These are phyloP conservation scores for Bacidia rubella DNA, from an alignment of 495 filamentous ascomycete species.

Conservation along the genomic window DNA sequence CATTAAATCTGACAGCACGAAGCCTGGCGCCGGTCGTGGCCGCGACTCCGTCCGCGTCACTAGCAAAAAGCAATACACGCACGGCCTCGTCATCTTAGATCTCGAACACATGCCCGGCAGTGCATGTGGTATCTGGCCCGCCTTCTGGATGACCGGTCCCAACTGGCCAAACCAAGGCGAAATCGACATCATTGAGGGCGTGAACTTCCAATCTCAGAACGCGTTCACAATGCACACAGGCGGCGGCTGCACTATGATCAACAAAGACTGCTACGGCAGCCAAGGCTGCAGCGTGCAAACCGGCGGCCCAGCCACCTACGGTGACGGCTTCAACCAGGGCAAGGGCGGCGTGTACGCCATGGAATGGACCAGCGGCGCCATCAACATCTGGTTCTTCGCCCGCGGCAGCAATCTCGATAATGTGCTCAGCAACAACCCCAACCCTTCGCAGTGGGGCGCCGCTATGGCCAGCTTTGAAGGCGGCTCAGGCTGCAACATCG, in stretches of 20 bases:
- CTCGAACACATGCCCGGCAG: conserved; percentile 62
- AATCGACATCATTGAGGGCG: conserved; percentile 86
- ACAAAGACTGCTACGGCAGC: conserved; percentile 30
- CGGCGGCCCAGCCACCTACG: conserved; percentile 30
- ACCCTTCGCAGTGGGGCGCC: conserved; percentile 49
- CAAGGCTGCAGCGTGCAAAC: conserved; percentile 28
- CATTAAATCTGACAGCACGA: conserved; percentile 36
- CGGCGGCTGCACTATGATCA: conserved; percentile 15
- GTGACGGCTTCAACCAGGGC: conserved; percentile 55
- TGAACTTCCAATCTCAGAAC: conserved; percentile 53
- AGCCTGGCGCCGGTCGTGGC: conserved; percentile 29
- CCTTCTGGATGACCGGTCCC: conserved; percentile 36
- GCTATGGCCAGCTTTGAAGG: conserved; percentile 52
- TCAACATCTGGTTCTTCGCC: conserved; percentile 72
- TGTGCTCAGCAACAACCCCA: conserved; percentile 42
- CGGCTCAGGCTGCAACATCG: conserved; percentile 49
- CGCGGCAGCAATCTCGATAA: conserved; percentile 39
- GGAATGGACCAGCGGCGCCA: conserved; percentile 52
- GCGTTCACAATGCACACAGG: conserved; percentile 63
- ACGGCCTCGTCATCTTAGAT: conserved; percentile 61
- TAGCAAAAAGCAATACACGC: conserved; percentile 52
- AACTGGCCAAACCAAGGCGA: conserved; percentile 73
- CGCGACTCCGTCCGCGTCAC: conserved; percentile 55
- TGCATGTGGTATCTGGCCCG: conserved; percentile 60
- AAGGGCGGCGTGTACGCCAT: conserved; percentile 69